Conservation (phyloP, 2,329 filamentous ascomycete genomes). For the Microcyclospora pomicola region DNA sequence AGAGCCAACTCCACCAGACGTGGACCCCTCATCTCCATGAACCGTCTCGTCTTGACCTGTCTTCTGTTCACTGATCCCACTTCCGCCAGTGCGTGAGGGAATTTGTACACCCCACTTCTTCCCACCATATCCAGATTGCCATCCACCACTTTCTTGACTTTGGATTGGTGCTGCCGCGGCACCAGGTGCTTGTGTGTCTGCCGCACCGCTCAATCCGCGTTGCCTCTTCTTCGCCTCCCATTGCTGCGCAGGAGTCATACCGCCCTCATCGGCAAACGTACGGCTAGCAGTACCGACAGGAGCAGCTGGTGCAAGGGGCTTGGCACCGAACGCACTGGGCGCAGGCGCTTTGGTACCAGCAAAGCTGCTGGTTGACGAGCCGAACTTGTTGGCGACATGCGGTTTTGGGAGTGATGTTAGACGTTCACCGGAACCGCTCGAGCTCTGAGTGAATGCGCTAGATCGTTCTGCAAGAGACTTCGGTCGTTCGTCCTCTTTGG, state of each 20-base stretch:
- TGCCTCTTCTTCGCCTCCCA: constrained; percentile 96
- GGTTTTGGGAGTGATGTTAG: constrained; percentile 84
- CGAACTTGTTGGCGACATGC: constrained; percentile 85
- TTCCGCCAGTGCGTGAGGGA: constrained; percentile 55
- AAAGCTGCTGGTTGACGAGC: constrained; percentile 53
- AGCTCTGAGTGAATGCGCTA: constrained; percentile 57
- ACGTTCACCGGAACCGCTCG: constrained; percentile 55
- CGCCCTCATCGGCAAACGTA: constrained; percentile 86
- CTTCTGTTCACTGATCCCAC: constrained; percentile 44
- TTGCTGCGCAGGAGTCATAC: constrained; percentile 89
- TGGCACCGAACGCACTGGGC: constrained; percentile 53
- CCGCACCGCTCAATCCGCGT: constrained; percentile 42
- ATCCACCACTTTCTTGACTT: constrained; percentile 65
- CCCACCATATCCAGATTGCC: constrained; percentile 83
- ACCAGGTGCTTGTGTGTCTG: constrained; percentile 31
- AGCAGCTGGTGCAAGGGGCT: constrained; percentile 41
- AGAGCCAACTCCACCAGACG: constrained; percentile 54
- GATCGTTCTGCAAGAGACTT: constrained; percentile 63
- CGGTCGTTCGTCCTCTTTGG: constrained; percentile 34
- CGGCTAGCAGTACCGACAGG: constrained; percentile 71
- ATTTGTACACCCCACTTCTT: constrained; percentile 84
- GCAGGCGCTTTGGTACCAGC: constrained; percentile 79
- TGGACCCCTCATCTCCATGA: constrained; percentile 36
- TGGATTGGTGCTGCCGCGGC: constrained; percentile 37
- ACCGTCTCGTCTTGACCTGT: constrained; percentile 40